These are phyloP conservation scores for Aspergillus pseudonomiae DNA, from an alignment of 2,329 filamentous ascomycete species.

Conservation along the genomic window DNA sequence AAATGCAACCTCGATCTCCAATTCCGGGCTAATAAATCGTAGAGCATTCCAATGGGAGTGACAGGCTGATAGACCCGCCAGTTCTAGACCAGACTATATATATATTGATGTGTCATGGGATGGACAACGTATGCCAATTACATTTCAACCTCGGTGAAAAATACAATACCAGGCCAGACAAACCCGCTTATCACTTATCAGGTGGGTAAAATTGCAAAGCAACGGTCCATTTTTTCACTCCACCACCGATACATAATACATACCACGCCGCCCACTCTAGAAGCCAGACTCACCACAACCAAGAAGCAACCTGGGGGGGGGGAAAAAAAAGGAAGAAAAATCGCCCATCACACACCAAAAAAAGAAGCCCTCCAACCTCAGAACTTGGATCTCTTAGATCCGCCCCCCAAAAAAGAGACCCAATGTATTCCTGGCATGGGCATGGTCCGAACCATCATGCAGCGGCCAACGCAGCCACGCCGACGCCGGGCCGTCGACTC, in stretches of 20 bases:
- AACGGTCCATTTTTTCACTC: slow-evolving; percentile 7
- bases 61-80: not conserved
- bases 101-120: not conserved
- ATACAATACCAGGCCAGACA: not conserved
- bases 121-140: not conserved
- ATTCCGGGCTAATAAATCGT: not conserved
- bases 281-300: not conserved
- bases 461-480: slow-evolving; percentile 3
- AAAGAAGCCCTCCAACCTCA: not conserved
- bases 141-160: slow-evolving; percentile 5
- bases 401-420: not conserved
- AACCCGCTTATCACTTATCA: not conserved
- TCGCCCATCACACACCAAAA: not conserved
- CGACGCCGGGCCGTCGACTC: slow-evolving; percentile 3
- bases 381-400: not conserved
- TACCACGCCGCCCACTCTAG: not conserved
- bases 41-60: no score
- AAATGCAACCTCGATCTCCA: not conserved
- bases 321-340: not conserved
- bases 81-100: not conserved
- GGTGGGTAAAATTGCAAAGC: slow-evolving; percentile 14
- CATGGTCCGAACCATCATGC: slow-evolving; percentile 9
- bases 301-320: not conserved
- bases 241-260: not conserved
- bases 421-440: slow-evolving; percentile 25